Evolutionary conservation across 805 yeast genomes (phyloP), one percentile per base, ranked within the genome.

Genomic region (Metschnikowia shivogae): DNA sequence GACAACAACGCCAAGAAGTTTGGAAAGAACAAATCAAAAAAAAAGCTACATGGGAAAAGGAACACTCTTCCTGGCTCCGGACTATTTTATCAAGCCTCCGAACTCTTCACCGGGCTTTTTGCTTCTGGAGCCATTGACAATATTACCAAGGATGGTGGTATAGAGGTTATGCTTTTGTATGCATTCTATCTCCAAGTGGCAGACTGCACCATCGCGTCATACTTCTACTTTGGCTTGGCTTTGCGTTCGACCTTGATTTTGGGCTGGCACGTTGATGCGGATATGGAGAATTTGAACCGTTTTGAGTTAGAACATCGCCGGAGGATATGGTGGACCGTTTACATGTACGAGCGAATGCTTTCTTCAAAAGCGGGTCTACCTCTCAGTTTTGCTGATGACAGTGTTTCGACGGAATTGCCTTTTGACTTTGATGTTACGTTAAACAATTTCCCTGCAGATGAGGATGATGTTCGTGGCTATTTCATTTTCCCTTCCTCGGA

Each of bases 191-290:
- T 86, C 27, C 95, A 86, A 61, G 92, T 86, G 24, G 92, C 92
- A 0, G 95, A 86, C 59, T 84, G 89, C 57, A 86, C 90, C 1
- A 82, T 85, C 6, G 86, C 90, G 0, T 84, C 90, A 3, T 86
- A 86, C 55, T 84, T 86, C 57, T 86, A 85, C 62, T 84, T 86
- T 63, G 90, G 90, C 3, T 73, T 82, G 47, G 92, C 92, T 0
- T 61, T 86, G 31, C 70, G 90, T 46, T 81, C 90, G 0, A 81
- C 89, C 6, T 67, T 86, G 44, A 80, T 85, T 38, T 62, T 85
- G 22, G 95, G 95, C 2, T 76, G 84, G 81, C 95, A 86, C 61
- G 93, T 86, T 2, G 93, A 86, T 64, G 82, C 88, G 6, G 90
- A 84, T 48, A 79, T 80, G 54, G 88, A 81, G 50, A 62, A 68